phyloP scores from a whole-genome alignment of 495 filamentous ascomycete genomes.

The Penicillium daleae region DNA sequence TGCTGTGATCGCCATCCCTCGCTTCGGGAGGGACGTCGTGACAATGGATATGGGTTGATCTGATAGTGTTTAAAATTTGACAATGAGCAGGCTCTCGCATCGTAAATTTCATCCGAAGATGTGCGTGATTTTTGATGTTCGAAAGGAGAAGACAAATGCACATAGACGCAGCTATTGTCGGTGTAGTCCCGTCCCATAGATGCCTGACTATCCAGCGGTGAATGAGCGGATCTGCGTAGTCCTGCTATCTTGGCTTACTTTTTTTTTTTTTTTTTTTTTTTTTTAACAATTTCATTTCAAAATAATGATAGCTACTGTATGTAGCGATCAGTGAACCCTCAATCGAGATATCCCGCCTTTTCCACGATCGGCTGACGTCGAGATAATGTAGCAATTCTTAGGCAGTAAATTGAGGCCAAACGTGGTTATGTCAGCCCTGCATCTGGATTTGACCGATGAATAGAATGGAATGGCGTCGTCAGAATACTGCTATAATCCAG shows the following conservation, averaged over 20 bases:
- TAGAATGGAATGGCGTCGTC: background rate
- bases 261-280: too few species aligned
- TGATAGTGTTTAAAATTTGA: conserved; percentile 2
- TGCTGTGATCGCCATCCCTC: conserved; percentile 15
- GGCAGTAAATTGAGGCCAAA: too few species aligned
- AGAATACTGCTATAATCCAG: background rate
- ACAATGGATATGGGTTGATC: background rate
- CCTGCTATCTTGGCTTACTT: background rate
- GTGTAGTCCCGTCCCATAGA: conserved; percentile 1
- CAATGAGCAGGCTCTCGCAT: background rate
- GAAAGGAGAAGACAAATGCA: background rate
- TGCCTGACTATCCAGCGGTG: conserved; percentile 6
- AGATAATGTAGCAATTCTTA: too few species aligned
- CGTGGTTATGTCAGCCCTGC: background rate
- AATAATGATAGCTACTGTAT: background rate
- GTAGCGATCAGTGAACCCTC: background rate
- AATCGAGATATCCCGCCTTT: background rate
- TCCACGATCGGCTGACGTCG: too few species aligned
- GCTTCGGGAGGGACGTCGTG: conserved; percentile 10
- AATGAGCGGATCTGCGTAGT: conserved; percentile 5
- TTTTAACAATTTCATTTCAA: too few species aligned
- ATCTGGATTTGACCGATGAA: background rate
- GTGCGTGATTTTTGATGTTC: conserved; percentile 4
- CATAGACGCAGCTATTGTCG: conserved; percentile 3
- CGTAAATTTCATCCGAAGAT: background rate